These are phyloP conservation scores for Solanum neorickii DNA, from an alignment of 257 asterid genomes.

Conservation along the genomic window DNA sequence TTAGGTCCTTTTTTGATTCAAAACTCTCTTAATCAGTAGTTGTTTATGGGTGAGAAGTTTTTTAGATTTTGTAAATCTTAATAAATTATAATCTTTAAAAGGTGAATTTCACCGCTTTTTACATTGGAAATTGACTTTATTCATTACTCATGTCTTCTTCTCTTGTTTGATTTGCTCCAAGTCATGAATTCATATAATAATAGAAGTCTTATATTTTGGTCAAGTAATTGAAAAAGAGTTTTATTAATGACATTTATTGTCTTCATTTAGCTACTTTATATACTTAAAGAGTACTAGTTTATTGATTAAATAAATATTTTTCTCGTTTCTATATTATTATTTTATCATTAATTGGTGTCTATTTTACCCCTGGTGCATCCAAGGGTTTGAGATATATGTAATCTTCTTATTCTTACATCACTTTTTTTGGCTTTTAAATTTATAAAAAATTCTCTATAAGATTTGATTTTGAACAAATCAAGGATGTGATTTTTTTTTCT, in stretches of 20 bases:
- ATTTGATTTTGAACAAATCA: neutral
- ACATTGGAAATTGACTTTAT: too few relatives aligned
- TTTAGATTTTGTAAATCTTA: neutral
- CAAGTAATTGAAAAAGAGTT: too few relatives aligned
- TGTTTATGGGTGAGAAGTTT: too few relatives aligned
- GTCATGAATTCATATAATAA: too few relatives aligned
- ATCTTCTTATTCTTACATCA: neutral
- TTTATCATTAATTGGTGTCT: neutral
- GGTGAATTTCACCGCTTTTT: neutral
- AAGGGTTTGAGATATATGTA: neutral
- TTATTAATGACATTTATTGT: neutral
- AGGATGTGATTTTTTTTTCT: neutral
- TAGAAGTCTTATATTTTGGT: too few relatives aligned
- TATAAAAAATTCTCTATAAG: neutral
- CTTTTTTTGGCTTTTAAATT: neutral
- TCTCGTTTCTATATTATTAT: neutral
- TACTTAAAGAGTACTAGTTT: neutral
- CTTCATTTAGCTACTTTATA: neutral
- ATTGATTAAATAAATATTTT: neutral
- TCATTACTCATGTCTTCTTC: too few relatives aligned
- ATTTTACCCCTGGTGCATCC: neutral
- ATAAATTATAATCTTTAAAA: too few relatives aligned
- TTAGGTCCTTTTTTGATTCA: too few relatives aligned
- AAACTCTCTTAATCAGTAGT: too few relatives aligned
- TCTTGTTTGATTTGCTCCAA: too few relatives aligned